A percentile compares a stretch with the other conserved stretches of the same genome.
phyloP scores from a whole-genome alignment of 2,329 filamentous ascomycete genomes.

The Botrytis cinerea region DNA sequence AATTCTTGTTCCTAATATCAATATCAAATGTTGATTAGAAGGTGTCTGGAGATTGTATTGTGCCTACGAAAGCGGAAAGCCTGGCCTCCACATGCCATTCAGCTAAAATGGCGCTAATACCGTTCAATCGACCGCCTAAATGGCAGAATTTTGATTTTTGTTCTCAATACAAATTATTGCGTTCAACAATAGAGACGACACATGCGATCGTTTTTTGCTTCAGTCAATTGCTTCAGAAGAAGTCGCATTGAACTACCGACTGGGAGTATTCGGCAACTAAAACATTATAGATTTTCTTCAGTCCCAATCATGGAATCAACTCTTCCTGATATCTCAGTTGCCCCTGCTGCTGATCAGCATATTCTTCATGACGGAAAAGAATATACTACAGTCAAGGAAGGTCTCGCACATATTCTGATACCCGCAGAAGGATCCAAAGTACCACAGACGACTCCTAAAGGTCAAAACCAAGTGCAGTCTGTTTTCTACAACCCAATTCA shows the following conservation, averaged over 20 bases:
- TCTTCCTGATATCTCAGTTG: conserved; percentile 36
- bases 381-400: conserved; percentile 66
- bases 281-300: neutral
- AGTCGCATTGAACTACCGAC: neutral
- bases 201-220: conserved; percentile 11
- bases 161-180: conserved; percentile 3
- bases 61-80: neutral
- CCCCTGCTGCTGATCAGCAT: conserved; percentile 39
- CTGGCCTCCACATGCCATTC: neutral
- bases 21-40: neutral
- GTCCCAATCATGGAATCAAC: conserved; percentile 10
- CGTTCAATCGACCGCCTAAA: neutral
- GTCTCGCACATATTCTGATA: conserved; percentile 66
- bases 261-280: neutral
- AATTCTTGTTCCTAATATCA: neutral
- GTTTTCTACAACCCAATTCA: conserved; percentile 99
- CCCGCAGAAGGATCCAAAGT: conserved; percentile 53
- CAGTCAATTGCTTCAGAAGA: conserved; percentile 16
- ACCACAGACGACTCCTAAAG: conserved; percentile 48
- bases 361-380: conserved; percentile 51
- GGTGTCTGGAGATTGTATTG: neutral
- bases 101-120: neutral
- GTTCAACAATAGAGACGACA: neutral
- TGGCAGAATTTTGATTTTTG: conserved; percentile 19
- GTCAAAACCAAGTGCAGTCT: conserved; percentile 65